Evolutionary conservation across 768 basidiomycete genomes (phyloP).

Genomic region (Russula vinacea): DNA sequence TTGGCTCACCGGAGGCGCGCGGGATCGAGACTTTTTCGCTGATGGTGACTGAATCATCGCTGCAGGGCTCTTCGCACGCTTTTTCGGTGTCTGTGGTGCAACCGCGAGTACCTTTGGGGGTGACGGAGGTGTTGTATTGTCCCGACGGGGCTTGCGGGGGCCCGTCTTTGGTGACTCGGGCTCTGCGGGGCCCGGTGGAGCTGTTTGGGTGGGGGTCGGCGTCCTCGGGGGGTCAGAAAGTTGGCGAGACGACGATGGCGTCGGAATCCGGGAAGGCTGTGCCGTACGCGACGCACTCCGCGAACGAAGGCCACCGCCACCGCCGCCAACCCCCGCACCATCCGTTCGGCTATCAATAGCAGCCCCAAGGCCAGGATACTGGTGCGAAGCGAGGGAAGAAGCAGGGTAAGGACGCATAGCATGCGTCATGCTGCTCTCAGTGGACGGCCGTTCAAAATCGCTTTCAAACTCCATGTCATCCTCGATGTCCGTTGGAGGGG

Average conservation of each 20-base stretch:
- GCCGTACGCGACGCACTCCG: slow-evolving; percentile 23
- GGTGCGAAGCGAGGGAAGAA: slow-evolving; percentile 14
- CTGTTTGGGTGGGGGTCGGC: slow-evolving; percentile 42
- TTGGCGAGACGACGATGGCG: slow-evolving; percentile 37
- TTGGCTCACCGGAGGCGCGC: slow-evolving; percentile 39
- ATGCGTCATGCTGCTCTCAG: slow-evolving; percentile 8
- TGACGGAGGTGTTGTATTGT: slow-evolving; percentile 23
- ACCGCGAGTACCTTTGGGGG: slow-evolving; percentile 20
- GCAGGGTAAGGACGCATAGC: neutral
- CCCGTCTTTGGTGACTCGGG: slow-evolving; percentile 36
- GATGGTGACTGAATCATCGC: slow-evolving; percentile 38
- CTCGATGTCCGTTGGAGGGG: slow-evolving; percentile 72
- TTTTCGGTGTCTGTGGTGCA: slow-evolving; percentile 37
- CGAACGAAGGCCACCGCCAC: slow-evolving; percentile 21
- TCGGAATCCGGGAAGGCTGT: slow-evolving; percentile 28
- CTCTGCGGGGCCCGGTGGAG: slow-evolving; percentile 32
- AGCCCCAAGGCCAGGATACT: slow-evolving; percentile 16
- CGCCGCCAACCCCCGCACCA: neutral
- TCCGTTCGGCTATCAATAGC: slow-evolving; percentile 17
- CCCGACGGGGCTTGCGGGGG: slow-evolving; percentile 24
- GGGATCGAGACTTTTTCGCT: slow-evolving; percentile 41
- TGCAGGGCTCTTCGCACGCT: slow-evolving; percentile 48
- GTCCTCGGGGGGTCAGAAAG: slow-evolving; percentile 48
- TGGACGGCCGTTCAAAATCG: slow-evolving; percentile 17
- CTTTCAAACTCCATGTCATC: slow-evolving; percentile 41